A percentile compares a stretch with the other conserved stretches of the same genome.
Conservation (phyloP, 164 flowering plant genomes). For the Stephania yunnanensis region DNA sequence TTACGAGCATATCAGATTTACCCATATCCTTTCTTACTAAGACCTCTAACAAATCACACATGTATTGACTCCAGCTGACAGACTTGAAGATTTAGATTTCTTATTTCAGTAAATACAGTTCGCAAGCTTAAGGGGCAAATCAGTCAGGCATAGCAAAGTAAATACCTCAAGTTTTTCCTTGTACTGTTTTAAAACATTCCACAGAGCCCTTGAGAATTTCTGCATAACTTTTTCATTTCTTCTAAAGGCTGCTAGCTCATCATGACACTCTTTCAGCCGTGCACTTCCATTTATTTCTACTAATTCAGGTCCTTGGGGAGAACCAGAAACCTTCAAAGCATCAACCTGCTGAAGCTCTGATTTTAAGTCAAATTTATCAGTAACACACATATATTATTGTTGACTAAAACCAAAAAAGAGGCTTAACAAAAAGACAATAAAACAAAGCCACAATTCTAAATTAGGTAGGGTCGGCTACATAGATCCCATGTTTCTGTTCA, state of each 20-base stretch:
- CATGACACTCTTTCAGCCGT: conserved; percentile 3
- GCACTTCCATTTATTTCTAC: conserved; percentile 11
- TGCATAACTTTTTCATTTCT: conserved; percentile 40
- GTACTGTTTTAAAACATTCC: conserved; percentile 63
- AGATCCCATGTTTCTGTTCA: too few species aligned
- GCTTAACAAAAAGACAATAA: too few species aligned
- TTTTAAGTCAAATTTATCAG: conserved; percentile 5
- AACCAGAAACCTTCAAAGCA: conserved; percentile 8
- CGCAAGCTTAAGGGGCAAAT: background rate
- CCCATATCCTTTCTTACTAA: background rate
- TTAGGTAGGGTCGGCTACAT: too few species aligned
- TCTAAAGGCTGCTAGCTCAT: conserved; percentile 17
- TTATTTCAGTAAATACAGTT: background rate
- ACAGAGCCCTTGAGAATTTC: conserved; percentile 54
- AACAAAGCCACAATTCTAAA: too few species aligned
- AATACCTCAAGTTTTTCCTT: conserved; percentile 60
- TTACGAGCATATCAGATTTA: background rate
- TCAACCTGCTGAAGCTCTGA: conserved; percentile 7
- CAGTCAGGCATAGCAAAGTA: background rate
- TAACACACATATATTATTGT: background rate
- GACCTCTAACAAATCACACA: too few species aligned
- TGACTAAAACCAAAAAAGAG: background rate
- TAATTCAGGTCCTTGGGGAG: conserved; percentile 7
- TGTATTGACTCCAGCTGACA: too few species aligned
- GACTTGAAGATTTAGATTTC: too few species aligned